Evolutionary conservation across 2,329 filamentous ascomycete species (phyloP), one percentile per base, ranked within the genome.

Genomic region (Pseudofabraea citricarpa): DNA sequence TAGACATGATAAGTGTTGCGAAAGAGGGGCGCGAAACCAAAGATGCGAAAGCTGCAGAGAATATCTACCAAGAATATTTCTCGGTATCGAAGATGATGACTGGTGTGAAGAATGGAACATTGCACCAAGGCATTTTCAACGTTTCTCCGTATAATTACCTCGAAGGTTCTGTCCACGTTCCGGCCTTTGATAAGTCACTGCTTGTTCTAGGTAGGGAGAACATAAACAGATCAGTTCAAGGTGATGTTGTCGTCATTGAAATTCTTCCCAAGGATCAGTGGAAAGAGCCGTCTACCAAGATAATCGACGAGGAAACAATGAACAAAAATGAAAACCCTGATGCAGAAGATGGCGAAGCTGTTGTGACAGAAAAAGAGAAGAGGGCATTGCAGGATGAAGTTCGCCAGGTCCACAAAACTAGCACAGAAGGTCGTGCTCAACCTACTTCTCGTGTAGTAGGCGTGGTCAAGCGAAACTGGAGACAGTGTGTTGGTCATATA

Each of bases 91-190:
- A 85, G 65, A 86, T 97, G 79, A 89, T 90, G 78, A 98, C 93
- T 5, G 91, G 90, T 1, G 77, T 96, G 44, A 94, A 94, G 69
- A 82, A 81, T 40, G 90, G 90, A 4, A 81, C 89, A 42, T 71
- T 98, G 56, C 93, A 98, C 62, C 91, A 98, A 66, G 93, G 93
- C 6, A 83, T 87, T 19, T 98, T 96, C 71, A 95, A 90, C 59
- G 89, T 97, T 21, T 97, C 93, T 6, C 88, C 89, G 1, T 98
- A 97, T 73, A 98, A 98, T 69, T 98, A 97, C 57, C 74, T 98
- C 9, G 93, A 98, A 64, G 93, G 89, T 2, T 90, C 89, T 1
- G 86, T 97, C 49, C 85, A 91, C 56, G 90, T 95, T 1, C 81
- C 90, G 1, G 81, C 90, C 4, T 98, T 98, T 58, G 85, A 93